A percentile compares a stretch with the other conserved stretches of the same genome.
These are phyloP conservation scores for Casaregolazyma lundiana DNA, from an alignment of 1,139 yeast species.

Conservation along the genomic window DNA sequence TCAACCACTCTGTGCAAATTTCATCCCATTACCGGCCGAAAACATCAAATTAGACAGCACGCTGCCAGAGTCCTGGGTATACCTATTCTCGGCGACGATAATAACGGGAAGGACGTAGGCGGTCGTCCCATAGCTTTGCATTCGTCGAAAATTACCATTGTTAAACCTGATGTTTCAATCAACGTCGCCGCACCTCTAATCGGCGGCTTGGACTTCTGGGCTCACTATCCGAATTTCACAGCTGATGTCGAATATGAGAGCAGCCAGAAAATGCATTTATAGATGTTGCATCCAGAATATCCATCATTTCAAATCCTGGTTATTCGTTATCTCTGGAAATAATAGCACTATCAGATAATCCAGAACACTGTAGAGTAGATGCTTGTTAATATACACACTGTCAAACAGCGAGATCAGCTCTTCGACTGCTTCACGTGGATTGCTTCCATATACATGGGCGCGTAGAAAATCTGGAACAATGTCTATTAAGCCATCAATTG, in stretches of 20 bases:
- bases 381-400: slow-evolving; percentile 39
- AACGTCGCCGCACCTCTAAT: slow-evolving; percentile 14
- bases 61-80: slow-evolving; percentile 21
- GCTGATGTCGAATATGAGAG: slow-evolving; percentile 2
- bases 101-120: slow-evolving; percentile 8
- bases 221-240: slow-evolving; percentile 10
- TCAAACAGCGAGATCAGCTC: slow-evolving; percentile 36
- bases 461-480: slow-evolving; percentile 19
- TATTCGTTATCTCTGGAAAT: slow-evolving; percentile 37
- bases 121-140: slow-evolving; percentile 18
- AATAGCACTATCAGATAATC: slow-evolving; percentile 37
- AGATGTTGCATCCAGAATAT: not conserved
- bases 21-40: slow-evolving; percentile 42
- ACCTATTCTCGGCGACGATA: slow-evolving; percentile 27
- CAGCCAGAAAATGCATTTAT: not conserved
- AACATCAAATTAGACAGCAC: slow-evolving; percentile 44
- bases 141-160: slow-evolving; percentile 12
- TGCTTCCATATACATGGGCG: slow-evolving; percentile 23
- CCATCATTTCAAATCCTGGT: not conserved
- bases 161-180: slow-evolving; percentile 2
- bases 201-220: slow-evolving; percentile 14
- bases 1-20: slow-evolving; percentile 27
- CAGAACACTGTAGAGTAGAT: slow-evolving; percentile 36
- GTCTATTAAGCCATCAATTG: slow-evolving; percentile 17
- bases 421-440: slow-evolving; percentile 29